A percentile compares a stretch with the other conserved stretches of the same genome.
Evolutionary conservation across 2,329 filamentous ascomycete species (phyloP).

Genomic region (Aspergillus puulaauensis): DNA sequence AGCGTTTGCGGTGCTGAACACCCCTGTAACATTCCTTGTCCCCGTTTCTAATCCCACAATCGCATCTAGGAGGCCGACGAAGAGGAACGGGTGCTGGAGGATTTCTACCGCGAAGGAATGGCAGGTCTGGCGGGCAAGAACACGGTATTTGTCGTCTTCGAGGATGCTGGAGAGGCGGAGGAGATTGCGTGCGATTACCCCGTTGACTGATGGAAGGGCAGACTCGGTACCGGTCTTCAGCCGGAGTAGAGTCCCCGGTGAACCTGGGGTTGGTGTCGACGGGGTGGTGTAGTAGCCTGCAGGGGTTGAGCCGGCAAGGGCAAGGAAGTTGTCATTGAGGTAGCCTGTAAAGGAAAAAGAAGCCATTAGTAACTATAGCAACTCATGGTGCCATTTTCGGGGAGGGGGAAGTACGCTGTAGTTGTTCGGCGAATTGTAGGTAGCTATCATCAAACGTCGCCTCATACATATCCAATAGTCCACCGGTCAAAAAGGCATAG

Average conservation of each 20-base stretch:
- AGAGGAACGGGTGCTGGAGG: slow-evolving; percentile 89
- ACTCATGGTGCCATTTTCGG: neutral
- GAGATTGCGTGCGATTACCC: slow-evolving; percentile 81
- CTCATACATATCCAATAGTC: slow-evolving; percentile 80
- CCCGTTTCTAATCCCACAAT: slow-evolving; percentile 76
- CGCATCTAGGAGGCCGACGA: slow-evolving; percentile 73
- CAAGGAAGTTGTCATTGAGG: slow-evolving; percentile 77
- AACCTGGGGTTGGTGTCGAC: slow-evolving; percentile 58
- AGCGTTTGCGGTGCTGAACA: slow-evolving; percentile 41
- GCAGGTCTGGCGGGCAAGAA: slow-evolving; percentile 70
- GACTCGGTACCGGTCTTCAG: slow-evolving; percentile 96
- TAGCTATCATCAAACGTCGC: slow-evolving; percentile 74
- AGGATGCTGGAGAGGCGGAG: slow-evolving; percentile 73
- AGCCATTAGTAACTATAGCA: slow-evolving; percentile 9
- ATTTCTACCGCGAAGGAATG: slow-evolving; percentile 88
- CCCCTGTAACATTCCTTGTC: slow-evolving; percentile 58
- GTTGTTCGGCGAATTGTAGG: slow-evolving; percentile 74
- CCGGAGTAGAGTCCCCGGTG: slow-evolving; percentile 65
- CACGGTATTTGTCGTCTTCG: slow-evolving; percentile 62
- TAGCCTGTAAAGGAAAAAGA: slow-evolving; percentile 49
- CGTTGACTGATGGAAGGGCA: slow-evolving; percentile 85
- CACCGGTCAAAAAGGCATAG: slow-evolving; percentile 84
- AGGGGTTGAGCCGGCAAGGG: slow-evolving; percentile 47
- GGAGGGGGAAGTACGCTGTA: slow-evolving; percentile 64
- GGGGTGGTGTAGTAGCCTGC: slow-evolving; percentile 45